These are phyloP conservation scores for Hygrocybe coccinea DNA, from an alignment of 768 basidiomycete species.

Conservation along the genomic window DNA sequence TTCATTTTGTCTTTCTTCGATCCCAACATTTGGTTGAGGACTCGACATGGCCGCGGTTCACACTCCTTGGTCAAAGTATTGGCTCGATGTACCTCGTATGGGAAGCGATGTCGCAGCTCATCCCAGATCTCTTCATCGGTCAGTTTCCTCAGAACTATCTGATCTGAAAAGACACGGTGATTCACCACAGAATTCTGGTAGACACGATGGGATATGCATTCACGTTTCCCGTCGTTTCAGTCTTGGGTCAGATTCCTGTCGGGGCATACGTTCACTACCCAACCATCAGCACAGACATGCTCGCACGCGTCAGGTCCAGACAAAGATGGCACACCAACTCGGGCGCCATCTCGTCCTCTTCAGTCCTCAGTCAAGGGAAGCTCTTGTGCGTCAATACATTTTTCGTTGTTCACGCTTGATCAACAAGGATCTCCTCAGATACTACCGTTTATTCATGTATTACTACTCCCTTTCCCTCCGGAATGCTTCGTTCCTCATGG, in stretches of 20 bases:
- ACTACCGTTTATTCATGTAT: conserved; percentile 85
- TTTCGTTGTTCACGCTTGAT: background rate
- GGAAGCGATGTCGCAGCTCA: conserved; percentile 73
- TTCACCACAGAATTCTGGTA: conserved; percentile 27
- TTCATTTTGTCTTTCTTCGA: conserved; percentile 80
- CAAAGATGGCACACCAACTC: conserved; percentile 60
- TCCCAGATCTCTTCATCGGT: conserved; percentile 93
- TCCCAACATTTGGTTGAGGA: conserved; percentile 74
- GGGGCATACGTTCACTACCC: conserved; percentile 96
- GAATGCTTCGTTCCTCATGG: conserved; percentile 76
- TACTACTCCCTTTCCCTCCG: conserved; percentile 74
- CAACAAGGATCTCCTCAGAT: conserved; percentile 42
- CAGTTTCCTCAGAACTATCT: conserved; percentile 14
- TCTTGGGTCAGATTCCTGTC: conserved; percentile 62
- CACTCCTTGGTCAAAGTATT: conserved; percentile 84
- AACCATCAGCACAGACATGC: conserved; percentile 92
- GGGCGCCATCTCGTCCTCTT: conserved; percentile 49
- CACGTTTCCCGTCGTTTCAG: conserved; percentile 72
- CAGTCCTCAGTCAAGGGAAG: conserved; percentile 54
- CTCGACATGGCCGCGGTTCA: conserved; percentile 82
- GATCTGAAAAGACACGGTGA: background rate
- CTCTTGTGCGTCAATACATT: conserved; percentile 45
- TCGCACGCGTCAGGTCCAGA: conserved; percentile 66
- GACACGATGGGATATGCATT: conserved; percentile 99
- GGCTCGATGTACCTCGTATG: conserved; percentile 81